Evolutionary conservation across 768 basidiomycete species (phyloP).

Genomic region (Rickenella mellea): DNA sequence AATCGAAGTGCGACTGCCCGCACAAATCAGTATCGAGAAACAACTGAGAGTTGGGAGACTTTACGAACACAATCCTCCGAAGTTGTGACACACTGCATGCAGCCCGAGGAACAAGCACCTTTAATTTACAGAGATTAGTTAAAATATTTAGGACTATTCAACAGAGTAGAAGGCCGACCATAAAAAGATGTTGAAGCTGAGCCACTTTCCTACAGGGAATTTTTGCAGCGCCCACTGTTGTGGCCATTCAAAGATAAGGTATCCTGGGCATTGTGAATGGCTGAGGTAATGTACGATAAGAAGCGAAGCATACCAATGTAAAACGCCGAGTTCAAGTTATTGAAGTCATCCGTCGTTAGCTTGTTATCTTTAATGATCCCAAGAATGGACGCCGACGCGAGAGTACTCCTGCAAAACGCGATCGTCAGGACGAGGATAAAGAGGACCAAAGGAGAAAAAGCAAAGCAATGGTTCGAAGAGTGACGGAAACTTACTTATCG

Average conservation of each 20-base stretch:
- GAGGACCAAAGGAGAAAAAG: not conserved
- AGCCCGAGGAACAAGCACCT: conserved; percentile 13
- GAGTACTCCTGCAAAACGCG: conserved; percentile 6
- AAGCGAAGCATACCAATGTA: conserved; percentile 7
- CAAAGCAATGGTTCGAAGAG: too few relatives aligned
- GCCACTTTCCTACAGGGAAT: conserved; percentile 72
- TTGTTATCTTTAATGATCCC: conserved; percentile 11
- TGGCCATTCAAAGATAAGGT: conserved; percentile 42
- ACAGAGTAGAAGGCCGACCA: conserved; percentile 2
- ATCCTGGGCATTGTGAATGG: not conserved
- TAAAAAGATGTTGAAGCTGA: conserved; percentile 1
- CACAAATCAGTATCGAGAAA: not conserved
- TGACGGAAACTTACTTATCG: conserved; percentile 13
- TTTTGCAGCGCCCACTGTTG: conserved; percentile 71
- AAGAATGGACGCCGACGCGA: conserved; percentile 9
- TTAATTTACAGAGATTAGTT: not conserved
- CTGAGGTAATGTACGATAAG: not conserved
- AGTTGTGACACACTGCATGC: conserved; percentile 14
- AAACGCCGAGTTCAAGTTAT: conserved; percentile 8
- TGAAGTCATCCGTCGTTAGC: conserved; percentile 11
- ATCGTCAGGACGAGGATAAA: not conserved
- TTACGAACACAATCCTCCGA: conserved; percentile 14
- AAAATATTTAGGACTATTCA: not conserved
- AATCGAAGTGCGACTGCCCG: conserved; percentile 11
- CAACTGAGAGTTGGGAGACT: not conserved